Conservation (phyloP, 2,329 filamentous ascomycete genomes). For the Aspergillus jensenii region DNA sequence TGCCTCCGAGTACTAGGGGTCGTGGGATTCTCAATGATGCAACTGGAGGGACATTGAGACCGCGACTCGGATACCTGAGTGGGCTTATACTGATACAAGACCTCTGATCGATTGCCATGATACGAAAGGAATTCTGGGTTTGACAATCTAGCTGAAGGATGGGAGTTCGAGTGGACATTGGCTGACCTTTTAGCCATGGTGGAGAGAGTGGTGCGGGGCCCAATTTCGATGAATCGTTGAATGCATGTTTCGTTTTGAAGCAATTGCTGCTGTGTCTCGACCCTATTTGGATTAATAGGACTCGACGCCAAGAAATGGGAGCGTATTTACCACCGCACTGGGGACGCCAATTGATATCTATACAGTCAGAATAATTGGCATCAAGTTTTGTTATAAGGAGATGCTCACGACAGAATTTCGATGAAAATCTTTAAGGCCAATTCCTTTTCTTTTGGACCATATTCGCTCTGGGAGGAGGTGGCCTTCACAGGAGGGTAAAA, state of each 20-base stretch:
- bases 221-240: slow-evolving; percentile 40
- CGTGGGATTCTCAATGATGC: not conserved
- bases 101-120: slow-evolving; percentile 13
- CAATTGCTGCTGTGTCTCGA: slow-evolving; percentile 41
- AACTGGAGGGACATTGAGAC: not conserved
- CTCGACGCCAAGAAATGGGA: too few relatives aligned
- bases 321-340: slow-evolving; percentile 23
- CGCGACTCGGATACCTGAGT: not conserved
- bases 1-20: not conserved
- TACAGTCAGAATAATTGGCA: not conserved
- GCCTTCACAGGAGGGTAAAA: not conserved
- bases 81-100: slow-evolving; percentile 14
- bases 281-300: slow-evolving; percentile 25
- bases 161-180: slow-evolving; percentile 19
- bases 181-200: slow-evolving; percentile 41
- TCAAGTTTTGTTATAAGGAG: not conserved
- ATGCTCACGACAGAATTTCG: slow-evolving; percentile 31
- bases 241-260: slow-evolving; percentile 23
- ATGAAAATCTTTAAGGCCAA: slow-evolving; percentile 25
- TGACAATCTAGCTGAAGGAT: slow-evolving; percentile 21
- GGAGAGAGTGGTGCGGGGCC: slow-evolving; percentile 36
- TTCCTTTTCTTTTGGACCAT: not conserved
- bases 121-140: slow-evolving; percentile 27
- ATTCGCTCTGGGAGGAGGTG: not conserved
- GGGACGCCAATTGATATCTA: slow-evolving; percentile 30